Evolutionary conservation across 2,329 filamentous ascomycete genomes (phyloP).

Genomic region (Monilinia laxa): DNA sequence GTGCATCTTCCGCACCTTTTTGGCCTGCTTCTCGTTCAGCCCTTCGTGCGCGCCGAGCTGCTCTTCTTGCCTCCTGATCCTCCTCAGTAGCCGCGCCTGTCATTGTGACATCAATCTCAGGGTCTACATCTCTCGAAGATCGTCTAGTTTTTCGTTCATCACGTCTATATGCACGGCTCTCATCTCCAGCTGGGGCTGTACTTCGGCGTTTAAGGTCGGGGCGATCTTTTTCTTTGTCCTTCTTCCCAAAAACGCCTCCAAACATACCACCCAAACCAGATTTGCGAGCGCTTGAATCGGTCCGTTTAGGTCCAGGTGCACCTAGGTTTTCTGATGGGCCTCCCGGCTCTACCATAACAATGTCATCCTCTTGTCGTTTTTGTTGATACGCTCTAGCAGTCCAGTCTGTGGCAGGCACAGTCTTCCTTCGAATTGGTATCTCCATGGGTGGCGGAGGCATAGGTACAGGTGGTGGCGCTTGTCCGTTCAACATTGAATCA

Average conservation of each 20-base stretch:
- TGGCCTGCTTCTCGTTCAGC: constrained; percentile 54
- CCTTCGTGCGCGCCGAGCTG: constrained; percentile 59
- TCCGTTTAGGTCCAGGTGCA: constrained; percentile 50
- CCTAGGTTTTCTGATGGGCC: constrained; percentile 45
- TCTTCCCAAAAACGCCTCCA: constrained; percentile 50
- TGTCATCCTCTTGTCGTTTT: constrained; percentile 62
- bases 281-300: constrained; percentile 62
- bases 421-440: constrained; percentile 34
- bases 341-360: constrained; percentile 55
- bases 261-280: constrained; percentile 60
- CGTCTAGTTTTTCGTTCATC: constrained; percentile 43
- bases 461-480: constrained; percentile 37
- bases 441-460: constrained; percentile 38
- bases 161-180: constrained; percentile 41
- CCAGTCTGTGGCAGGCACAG: constrained; percentile 31
- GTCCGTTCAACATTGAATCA: constrained; percentile 31
- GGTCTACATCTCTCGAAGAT: constrained; percentile 47
- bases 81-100: constrained; percentile 51
- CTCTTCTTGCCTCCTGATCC: constrained; percentile 61
- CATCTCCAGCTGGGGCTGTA: constrained; percentile 53
- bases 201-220: constrained; percentile 51
- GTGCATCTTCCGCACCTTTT: constrained; percentile 52
- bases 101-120: constrained; percentile 46
- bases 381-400: constrained; percentile 56
- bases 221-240: constrained; percentile 40